These are phyloP conservation scores for Melampsora americana DNA, from an alignment of 1,284 basidiomycete species.

Conservation along the genomic window DNA sequence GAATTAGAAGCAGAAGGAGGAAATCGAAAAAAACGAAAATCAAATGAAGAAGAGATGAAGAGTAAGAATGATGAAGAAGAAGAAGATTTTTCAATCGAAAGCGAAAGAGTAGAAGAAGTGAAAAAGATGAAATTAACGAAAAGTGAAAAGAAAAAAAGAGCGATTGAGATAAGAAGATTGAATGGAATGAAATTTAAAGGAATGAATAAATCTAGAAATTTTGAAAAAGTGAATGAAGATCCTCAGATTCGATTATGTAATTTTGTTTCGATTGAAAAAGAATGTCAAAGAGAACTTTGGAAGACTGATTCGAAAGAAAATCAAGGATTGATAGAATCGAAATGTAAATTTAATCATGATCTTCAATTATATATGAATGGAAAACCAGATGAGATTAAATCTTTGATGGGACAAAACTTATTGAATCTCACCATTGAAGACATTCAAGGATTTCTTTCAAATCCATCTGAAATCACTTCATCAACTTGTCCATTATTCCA, in stretches of 20 bases:
- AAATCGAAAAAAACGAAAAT: conserved; percentile 40
- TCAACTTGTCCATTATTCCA: neutral
- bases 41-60: too few relatives aligned
- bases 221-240: conserved; percentile 50
- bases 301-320: too few relatives aligned
- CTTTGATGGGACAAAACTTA: neutral
- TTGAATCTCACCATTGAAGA: neutral
- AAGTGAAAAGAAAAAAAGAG: conserved; percentile 61
- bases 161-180: conserved; percentile 63
- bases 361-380: conserved; percentile 69
- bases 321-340: too few relatives aligned
- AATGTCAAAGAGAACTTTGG: conserved; percentile 17
- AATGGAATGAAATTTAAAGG: too few relatives aligned
- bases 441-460: neutral
- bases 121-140: conserved; percentile 61
- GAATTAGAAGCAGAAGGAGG: neutral
- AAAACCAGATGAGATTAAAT: conserved; percentile 73
- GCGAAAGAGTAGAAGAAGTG: neutral
- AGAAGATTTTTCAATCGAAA: too few relatives aligned
- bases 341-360: conserved; percentile 77
- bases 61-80: too few relatives aligned
- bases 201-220: conserved; percentile 32
- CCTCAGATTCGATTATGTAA: conserved; percentile 51
- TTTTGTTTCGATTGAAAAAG: conserved; percentile 45
- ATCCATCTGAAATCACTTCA: too few relatives aligned